phyloP scores from a whole-genome alignment of 352 stramenopile species.

The Pythium aquatile region DNA sequence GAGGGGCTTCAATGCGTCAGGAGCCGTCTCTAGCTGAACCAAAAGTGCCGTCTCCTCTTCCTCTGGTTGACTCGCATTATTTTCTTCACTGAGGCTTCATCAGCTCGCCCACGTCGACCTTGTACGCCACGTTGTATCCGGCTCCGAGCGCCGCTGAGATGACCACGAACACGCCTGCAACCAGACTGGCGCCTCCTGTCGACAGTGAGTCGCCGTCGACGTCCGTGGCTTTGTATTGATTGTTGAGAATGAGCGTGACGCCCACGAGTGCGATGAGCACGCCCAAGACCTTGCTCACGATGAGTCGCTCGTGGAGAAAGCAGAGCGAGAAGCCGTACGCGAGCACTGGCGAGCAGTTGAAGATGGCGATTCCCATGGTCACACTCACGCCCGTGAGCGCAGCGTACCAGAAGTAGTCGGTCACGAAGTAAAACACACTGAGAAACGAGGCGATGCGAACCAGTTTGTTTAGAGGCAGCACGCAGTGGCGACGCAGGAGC shows the following conservation, averaged over 20 bases:
- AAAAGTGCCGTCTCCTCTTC: neutral
- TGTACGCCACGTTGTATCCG: slow-evolving; percentile 43
- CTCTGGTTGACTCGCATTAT: neutral
- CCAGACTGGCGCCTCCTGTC: slow-evolving; percentile 24
- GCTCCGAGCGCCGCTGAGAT: slow-evolving; percentile 37
- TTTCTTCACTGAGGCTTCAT: neutral
- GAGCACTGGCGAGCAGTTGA: slow-evolving; percentile 55
- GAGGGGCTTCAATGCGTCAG: neutral
- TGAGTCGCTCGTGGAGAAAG: slow-evolving; percentile 40
- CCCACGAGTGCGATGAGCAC: slow-evolving; percentile 40
- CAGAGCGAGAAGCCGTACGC: slow-evolving; percentile 64
- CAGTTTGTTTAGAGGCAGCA: slow-evolving; percentile 29
- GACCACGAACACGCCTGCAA: slow-evolving; percentile 39
- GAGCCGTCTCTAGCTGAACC: neutral
- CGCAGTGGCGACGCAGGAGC: slow-evolving; percentile 33
- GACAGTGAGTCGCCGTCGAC: slow-evolving; percentile 15
- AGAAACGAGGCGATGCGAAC: slow-evolving; percentile 33
- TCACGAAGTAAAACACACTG: slow-evolving; percentile 39
- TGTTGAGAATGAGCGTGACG: slow-evolving; percentile 43
- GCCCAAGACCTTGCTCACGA: slow-evolving; percentile 33
- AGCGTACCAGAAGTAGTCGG: slow-evolving; percentile 60
- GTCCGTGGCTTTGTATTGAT: slow-evolving; percentile 23
- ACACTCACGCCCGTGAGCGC: slow-evolving; percentile 41
- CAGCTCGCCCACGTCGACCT: slow-evolving; percentile 10
- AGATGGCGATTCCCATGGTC: slow-evolving; percentile 39